These are phyloP conservation scores for Neostapfia colusana DNA, from an alignment of 176 grass and related monocot species.

Conservation along the genomic window DNA sequence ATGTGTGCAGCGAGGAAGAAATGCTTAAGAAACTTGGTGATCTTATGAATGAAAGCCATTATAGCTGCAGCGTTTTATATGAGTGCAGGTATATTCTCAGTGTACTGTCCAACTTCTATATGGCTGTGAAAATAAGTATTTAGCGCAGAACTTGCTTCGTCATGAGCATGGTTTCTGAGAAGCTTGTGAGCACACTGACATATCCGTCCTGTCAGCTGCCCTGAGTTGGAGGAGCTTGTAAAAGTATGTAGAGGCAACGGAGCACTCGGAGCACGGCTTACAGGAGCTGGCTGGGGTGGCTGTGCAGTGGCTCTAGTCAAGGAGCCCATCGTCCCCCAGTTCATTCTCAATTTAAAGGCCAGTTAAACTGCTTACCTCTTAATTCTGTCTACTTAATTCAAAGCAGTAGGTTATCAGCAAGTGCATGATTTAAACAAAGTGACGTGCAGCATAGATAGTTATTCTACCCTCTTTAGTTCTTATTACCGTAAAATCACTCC, in stretches of 20 bases:
- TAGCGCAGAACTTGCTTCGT: not conserved
- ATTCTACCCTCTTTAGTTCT: not conserved
- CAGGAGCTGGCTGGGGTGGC: constrained; percentile 94
- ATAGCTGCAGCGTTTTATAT: constrained; percentile 91
- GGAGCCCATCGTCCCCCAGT: constrained; percentile 77
- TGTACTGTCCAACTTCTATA: not conserved
- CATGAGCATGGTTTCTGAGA: not conserved
- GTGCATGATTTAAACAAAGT: not conserved
- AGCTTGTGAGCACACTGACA: not conserved
- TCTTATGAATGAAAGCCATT: constrained; percentile 92
- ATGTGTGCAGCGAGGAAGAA: constrained; percentile 60
- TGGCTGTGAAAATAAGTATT: not conserved
- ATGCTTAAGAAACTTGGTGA: constrained; percentile 74
- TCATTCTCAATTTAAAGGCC: constrained; percentile 95
- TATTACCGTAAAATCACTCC: not conserved
- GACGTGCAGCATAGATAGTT: too few relatives aligned
- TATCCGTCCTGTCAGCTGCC: constrained; percentile 50
- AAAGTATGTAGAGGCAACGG: constrained; percentile 77
- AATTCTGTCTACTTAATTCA: not conserved
- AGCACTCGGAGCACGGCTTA: constrained; percentile 88
- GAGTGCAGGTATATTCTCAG: constrained; percentile 78
- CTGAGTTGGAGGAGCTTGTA: constrained; percentile 93
- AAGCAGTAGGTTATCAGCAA: not conserved
- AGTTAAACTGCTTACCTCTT: not conserved
- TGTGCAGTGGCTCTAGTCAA: constrained; percentile 89